Conservation (phyloP, 345 rosid species). For the Aquilaria malaccensis region DNA sequence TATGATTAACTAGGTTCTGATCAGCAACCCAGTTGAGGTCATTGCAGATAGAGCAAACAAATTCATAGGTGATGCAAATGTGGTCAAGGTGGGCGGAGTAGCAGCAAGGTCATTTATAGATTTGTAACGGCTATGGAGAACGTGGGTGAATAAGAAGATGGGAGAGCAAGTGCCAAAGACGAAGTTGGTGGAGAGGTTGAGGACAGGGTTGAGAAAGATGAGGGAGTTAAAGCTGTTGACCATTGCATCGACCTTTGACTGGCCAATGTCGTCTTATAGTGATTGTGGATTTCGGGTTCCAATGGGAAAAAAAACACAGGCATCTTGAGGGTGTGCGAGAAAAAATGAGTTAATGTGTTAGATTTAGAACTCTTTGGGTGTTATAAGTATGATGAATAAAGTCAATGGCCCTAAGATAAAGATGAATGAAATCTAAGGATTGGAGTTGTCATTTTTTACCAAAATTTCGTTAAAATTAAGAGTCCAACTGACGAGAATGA, state of each 20-base stretch:
- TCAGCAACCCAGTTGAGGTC: conserved; percentile 71
- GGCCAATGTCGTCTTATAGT: conserved; percentile 33
- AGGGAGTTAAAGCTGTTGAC: conserved; percentile 49
- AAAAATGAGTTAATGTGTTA: too few species aligned
- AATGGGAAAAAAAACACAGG: conserved; percentile 9
- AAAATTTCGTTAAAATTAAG: too few species aligned
- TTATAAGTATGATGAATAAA: too few species aligned
- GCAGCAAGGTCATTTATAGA: conserved; percentile 42
- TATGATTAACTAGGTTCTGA: conserved; percentile 9
- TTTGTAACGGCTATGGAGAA: conserved; percentile 80
- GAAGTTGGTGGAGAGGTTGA: conserved; percentile 59
- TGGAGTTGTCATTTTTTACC: too few species aligned
- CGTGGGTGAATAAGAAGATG: conserved; percentile 55
- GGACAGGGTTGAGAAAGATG: conserved; percentile 42
- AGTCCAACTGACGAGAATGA: too few species aligned
- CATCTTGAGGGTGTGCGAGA: not conserved
- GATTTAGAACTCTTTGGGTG: too few species aligned
- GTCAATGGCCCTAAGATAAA: too few species aligned
- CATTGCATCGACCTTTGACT: conserved; percentile 43
- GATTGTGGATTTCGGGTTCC: conserved; percentile 11
- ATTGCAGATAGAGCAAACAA: conserved; percentile 59
- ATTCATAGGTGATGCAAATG: conserved; percentile 45
- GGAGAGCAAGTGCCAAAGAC: conserved; percentile 40
- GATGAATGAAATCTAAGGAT: too few species aligned
- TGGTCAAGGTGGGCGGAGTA: conserved; percentile 64